A percentile compares a stretch with the other conserved stretches of the same genome.
phyloP scores from a whole-genome alignment of 163 green algal genomes.

The Scenedesmus sp. region DNA sequence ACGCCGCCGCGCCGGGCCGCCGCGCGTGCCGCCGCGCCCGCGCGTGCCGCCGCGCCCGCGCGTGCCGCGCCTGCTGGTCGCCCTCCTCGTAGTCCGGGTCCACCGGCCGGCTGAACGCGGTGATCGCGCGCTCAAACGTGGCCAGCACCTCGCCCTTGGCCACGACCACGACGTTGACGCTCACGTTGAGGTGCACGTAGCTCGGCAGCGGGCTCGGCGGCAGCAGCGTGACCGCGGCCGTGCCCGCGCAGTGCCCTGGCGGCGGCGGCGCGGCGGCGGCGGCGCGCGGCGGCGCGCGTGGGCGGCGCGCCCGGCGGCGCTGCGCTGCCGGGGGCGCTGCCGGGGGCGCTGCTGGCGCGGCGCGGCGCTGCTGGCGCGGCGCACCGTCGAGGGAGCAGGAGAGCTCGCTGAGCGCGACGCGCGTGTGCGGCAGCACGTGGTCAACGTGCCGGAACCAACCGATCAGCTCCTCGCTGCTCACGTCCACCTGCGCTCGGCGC shows the following conservation, averaged over 20 bases:
- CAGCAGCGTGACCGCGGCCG: conserved; percentile 36
- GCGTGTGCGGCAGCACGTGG: conserved; percentile 68
- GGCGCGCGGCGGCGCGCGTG: not conserved
- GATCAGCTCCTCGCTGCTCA: conserved; percentile 49
- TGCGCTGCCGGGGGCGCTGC: not conserved
- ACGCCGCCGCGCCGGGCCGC: no score
- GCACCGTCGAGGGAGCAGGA: conserved; percentile 61
- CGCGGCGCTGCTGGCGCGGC: not conserved
- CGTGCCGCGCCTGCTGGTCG: conserved; percentile 61
- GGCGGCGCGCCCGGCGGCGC: not conserved
- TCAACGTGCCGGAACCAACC: conserved; percentile 67
- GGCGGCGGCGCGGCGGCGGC: conserved; percentile 28
- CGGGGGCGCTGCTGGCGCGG: no score
- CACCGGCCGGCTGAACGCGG: conserved; percentile 58
- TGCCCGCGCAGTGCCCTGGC: conserved; percentile 63
- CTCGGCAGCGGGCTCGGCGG: conserved; percentile 51
- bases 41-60: no score
- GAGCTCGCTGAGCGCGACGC: conserved; percentile 65
- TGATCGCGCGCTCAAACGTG: conserved; percentile 56
- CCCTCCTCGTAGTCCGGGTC: conserved; percentile 47
- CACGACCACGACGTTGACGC: conserved; percentile 61
- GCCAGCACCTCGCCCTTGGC: conserved; percentile 43
- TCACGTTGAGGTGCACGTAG: conserved; percentile 71
- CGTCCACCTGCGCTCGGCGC: conserved; percentile 39
- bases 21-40: no score